These are phyloP conservation scores for Cucurbita pepo DNA, from an alignment of 306 rosid species.

Conservation along the genomic window DNA sequence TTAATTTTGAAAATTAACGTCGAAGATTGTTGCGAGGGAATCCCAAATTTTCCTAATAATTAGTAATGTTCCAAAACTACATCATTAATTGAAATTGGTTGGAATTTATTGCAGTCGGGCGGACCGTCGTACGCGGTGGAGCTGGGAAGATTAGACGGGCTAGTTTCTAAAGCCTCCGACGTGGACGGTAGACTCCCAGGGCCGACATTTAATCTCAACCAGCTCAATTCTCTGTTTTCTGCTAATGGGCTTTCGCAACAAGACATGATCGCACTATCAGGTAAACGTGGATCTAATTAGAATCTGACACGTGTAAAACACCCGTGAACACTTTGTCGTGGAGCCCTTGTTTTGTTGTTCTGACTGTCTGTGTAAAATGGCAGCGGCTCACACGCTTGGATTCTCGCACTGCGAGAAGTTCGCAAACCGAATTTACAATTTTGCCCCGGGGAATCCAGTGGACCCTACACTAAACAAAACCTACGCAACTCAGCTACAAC, in stretches of 20 bases:
- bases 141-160: constrained; percentile 50
- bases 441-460: constrained; percentile 13
- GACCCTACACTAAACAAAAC: constrained; percentile 29
- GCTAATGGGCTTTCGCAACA: constrained; percentile 42
- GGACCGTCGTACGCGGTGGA: constrained; percentile 57
- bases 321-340: neutral
- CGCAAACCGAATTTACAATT: constrained; percentile 33
- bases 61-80: too few relatives aligned
- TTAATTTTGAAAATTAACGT: too few relatives aligned
- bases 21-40: too few relatives aligned
- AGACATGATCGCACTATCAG: constrained; percentile 64
- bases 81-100: too few relatives aligned
- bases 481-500: constrained; percentile 23
- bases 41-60: too few relatives aligned
- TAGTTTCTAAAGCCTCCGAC: constrained; percentile 33
- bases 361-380: neutral
- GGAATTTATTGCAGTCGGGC: constrained; percentile 27
- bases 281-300: constrained; percentile 10
- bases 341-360: neutral
- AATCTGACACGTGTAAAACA: neutral
- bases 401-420: constrained; percentile 44
- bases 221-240: constrained; percentile 39
- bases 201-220: constrained; percentile 38
- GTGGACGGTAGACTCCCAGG: constrained; percentile 39
- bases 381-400: constrained; percentile 61